phyloP scores from a whole-genome alignment of 306 rosid genomes.

The Trichosanthes truncata region DNA sequence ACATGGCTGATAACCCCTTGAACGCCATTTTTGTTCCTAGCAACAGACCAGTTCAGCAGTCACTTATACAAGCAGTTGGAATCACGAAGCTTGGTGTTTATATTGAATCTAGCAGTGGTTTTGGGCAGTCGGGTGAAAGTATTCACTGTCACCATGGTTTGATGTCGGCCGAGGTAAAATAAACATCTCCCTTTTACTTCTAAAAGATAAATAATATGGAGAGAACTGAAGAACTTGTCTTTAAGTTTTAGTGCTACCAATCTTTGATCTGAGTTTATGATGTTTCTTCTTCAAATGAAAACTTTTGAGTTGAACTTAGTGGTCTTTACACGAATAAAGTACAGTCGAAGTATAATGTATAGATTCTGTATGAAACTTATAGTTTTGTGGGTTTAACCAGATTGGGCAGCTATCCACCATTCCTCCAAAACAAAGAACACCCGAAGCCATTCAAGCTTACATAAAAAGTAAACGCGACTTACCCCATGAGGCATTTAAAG shows the following conservation, averaged over 20 bases:
- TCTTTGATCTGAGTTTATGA: not conserved
- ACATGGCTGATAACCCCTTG: slow-evolving; percentile 98
- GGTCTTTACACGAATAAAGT: not conserved
- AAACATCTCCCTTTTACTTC: not conserved
- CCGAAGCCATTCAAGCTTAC: slow-evolving; percentile 52
- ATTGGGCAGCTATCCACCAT: slow-evolving; percentile 92
- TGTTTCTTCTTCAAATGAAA: not conserved
- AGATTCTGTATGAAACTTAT: not conserved
- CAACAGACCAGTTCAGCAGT: slow-evolving; percentile 37
- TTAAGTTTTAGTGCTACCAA: not conserved
- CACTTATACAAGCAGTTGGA: slow-evolving; percentile 84
- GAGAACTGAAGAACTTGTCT: too few relatives aligned
- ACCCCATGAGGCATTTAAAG: slow-evolving; percentile 76
- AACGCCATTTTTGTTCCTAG: slow-evolving; percentile 77
- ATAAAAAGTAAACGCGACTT: slow-evolving; percentile 40
- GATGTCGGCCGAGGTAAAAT: slow-evolving; percentile 85
- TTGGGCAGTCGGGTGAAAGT: slow-evolving; percentile 67
- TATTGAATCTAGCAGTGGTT: slow-evolving; percentile 92
- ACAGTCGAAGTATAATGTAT: not conserved
- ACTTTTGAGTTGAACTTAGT: not conserved
- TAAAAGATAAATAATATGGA: not conserved
- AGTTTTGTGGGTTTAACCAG: slow-evolving; percentile 25
- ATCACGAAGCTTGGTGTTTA: slow-evolving; percentile 80
- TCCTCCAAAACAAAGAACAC: slow-evolving; percentile 85
- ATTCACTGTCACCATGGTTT: slow-evolving; percentile 93